Evolutionary conservation across 257 asterid species (phyloP), one percentile per base, ranked within the genome.

Genomic region (Parsonsia alboflavescens): DNA sequence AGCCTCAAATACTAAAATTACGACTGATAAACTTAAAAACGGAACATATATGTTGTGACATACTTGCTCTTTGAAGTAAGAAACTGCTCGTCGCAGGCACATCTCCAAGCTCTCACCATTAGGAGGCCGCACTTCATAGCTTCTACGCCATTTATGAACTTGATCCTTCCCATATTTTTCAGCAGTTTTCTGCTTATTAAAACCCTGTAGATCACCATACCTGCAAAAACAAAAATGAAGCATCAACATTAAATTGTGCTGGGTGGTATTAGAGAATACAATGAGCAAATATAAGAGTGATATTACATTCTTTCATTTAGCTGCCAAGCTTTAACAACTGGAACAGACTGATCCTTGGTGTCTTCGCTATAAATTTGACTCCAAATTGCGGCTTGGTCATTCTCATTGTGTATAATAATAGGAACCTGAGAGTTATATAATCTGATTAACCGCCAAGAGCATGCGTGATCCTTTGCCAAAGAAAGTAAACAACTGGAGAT

Each of bases 81-180:
- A 77, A 80, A 93, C 98, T 4, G 98, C 98, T 79, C 98, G 84
- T 73, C 85, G 85, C 86, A 91, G 88, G 90, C 98, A 93, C 98
- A 93, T 93, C 69, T 91, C 98, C 78, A 93, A 83, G 87, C 98
- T 93, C 88, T 93, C 98, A 44, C 98, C 98, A 48, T 89, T 93
- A 71, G 97, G 98, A 6, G 97, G 98, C 48, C 85, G 92, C 80
- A 91, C 96, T 73, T 93, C 87, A 80, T 93, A 93, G 75, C 93
- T 93, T 84, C 98, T 81, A 49, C 96, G 96, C 98, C 98, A 93
- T 85, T 82, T 91, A 82, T 93, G 81, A 61, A 91, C 97, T 79
- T 93, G 97, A 77, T 91, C 97, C 77, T 85, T 89, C 77, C 98
- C 98, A 70, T 86, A 91, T 78, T 76, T 62, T 79, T 91, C 92